Evolutionary conservation across 176 grass and related monocot species (phyloP).

Genomic region (Oryza punctata): DNA sequence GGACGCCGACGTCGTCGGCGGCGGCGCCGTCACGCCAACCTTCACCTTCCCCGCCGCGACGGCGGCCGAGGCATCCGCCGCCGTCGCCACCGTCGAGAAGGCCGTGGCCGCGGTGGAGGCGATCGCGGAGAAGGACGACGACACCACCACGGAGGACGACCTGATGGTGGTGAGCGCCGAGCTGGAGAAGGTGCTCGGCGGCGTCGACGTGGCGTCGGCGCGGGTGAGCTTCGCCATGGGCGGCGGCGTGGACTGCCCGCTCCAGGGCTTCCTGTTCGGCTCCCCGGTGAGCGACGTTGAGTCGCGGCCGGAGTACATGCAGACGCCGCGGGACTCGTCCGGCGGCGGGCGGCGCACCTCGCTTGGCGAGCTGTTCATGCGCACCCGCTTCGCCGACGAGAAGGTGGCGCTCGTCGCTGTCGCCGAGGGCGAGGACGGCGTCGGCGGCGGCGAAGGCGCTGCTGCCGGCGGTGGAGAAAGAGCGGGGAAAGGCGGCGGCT

Average conservation of each 20-base stretch:
- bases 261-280: slow-evolving; percentile 88
- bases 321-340: background rate
- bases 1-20: background rate
- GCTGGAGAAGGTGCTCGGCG: slow-evolving; percentile 84
- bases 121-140: slow-evolving; percentile 77
- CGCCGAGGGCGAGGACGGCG: slow-evolving; percentile 37
- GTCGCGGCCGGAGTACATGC: slow-evolving; percentile 32
- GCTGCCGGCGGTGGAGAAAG: slow-evolving; percentile 11
- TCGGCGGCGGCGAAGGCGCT: background rate
- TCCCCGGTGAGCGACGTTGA: slow-evolving; percentile 64
- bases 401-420: slow-evolving; percentile 50
- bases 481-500: slow-evolving; percentile 16
- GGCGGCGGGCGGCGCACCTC: slow-evolving; percentile 66
- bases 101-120: slow-evolving; percentile 49
- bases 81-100: slow-evolving; percentile 17
- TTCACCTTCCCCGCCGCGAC: slow-evolving; percentile 32
- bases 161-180: slow-evolving; percentile 79
- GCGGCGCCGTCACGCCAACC: slow-evolving; percentile 44
- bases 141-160: slow-evolving; percentile 78
- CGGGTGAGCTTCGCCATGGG: slow-evolving; percentile 67
- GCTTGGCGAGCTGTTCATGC: slow-evolving; percentile 96
- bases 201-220: slow-evolving; percentile 60
- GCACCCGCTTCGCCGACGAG: slow-evolving; percentile 65
- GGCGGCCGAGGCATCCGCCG: background rate
- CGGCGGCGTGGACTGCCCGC: slow-evolving; percentile 52